These are phyloP conservation scores for Pezicula rhizophila DNA, from an alignment of 2,329 filamentous ascomycete genomes.

Conservation along the genomic window DNA sequence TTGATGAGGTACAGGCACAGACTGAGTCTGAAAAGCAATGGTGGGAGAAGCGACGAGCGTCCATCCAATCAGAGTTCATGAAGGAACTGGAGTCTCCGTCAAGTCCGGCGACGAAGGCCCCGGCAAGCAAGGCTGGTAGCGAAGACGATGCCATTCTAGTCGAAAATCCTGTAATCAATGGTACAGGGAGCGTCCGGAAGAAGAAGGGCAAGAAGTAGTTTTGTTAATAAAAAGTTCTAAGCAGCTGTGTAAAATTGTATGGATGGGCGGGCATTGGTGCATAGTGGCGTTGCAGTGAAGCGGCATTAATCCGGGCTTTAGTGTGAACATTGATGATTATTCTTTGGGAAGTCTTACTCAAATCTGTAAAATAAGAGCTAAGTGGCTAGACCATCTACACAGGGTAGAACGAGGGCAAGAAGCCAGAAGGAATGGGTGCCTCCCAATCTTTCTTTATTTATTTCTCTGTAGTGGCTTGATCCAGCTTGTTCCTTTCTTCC, in stretches of 20 bases:
- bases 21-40: constrained; percentile 72
- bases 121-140: constrained; percentile 39
- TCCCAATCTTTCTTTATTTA: too few relatives aligned
- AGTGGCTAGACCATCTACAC: too few relatives aligned
- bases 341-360: not conserved
- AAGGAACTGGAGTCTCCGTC: constrained; percentile 70
- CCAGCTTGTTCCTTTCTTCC: too few relatives aligned
- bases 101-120: constrained; percentile 33
- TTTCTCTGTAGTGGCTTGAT: too few relatives aligned
- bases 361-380: not conserved
- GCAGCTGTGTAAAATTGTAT: constrained; percentile 6
- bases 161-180: constrained; percentile 36
- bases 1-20: constrained; percentile 70
- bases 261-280: not conserved
- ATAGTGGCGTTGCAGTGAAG: constrained; percentile 8
- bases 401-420: not conserved
- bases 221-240: not conserved
- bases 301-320: not conserved
- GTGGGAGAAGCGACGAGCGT: constrained; percentile 81
- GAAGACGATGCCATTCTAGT: constrained; percentile 76
- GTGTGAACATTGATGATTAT: not conserved
- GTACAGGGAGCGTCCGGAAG: constrained; percentile 42
- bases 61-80: constrained; percentile 72
- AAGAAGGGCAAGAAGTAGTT: constrained; percentile 60
- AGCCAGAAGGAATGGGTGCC: too few relatives aligned